A percentile compares a stretch with the other conserved stretches of the same genome.
phyloP scores from a whole-genome alignment of 768 basidiomycete species.

The Trametopsis cervina region DNA sequence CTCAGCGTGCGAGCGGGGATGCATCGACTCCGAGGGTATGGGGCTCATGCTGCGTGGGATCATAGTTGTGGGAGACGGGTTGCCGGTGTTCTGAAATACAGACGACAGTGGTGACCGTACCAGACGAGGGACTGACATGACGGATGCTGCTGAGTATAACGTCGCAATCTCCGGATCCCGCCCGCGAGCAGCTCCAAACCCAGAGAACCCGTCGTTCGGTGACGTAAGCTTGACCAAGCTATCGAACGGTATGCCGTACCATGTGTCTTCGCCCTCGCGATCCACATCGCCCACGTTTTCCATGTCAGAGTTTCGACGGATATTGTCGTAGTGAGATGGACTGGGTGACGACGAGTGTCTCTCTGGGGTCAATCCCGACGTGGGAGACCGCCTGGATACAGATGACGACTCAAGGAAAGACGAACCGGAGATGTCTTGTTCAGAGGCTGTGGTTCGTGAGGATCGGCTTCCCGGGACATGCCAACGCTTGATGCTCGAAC shows the following conservation, averaged over 20 bases:
- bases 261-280: constrained; percentile 28
- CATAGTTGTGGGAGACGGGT: constrained; percentile 5
- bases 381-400: constrained; percentile 6
- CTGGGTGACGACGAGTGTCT: no score
- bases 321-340: neutral
- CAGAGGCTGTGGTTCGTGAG: constrained; percentile 21
- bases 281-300: no score
- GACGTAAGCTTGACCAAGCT: constrained; percentile 64
- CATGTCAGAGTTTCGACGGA: neutral
- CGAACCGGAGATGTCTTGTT: constrained; percentile 5
- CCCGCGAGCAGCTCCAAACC: constrained; percentile 30
- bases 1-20: constrained; percentile 18
- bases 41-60: constrained; percentile 24
- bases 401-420: constrained; percentile 11
- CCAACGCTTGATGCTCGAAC: constrained; percentile 81
- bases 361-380: neutral
- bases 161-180: constrained; percentile 79
- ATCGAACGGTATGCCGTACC: constrained; percentile 63
- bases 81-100: constrained; percentile 24
- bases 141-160: constrained; percentile 78
- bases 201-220: constrained; percentile 43
- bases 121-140: constrained; percentile 58
- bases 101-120: constrained; percentile 30
- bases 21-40: constrained; percentile 20
- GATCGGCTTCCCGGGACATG: constrained; percentile 48